Evolutionary conservation across 495 filamentous ascomycete genomes (phyloP).

Genomic region (Durotheca rogersii): DNA sequence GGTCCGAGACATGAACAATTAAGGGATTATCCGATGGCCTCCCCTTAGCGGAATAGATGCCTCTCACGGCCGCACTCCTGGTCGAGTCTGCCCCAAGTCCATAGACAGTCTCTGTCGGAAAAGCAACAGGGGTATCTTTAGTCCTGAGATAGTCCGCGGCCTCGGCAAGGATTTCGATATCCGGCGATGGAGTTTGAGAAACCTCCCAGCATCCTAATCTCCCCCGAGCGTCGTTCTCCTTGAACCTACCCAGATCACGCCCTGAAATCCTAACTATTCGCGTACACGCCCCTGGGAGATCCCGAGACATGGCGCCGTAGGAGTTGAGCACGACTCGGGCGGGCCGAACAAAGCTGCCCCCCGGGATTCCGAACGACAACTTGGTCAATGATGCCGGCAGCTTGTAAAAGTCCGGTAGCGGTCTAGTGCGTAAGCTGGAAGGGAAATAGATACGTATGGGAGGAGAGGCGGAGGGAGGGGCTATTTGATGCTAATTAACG

Average conservation of each 20-base stretch:
- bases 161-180: constrained; percentile 39
- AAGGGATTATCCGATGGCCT: constrained; percentile 91
- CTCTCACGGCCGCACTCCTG: constrained; percentile 74
- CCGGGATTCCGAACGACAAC: constrained; percentile 26
- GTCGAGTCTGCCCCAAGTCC: constrained; percentile 95
- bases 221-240: constrained; percentile 19
- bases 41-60: constrained; percentile 88
- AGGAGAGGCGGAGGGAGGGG: background rate
- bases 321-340: constrained; percentile 27
- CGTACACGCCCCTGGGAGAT: constrained; percentile 23
- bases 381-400: constrained; percentile 17
- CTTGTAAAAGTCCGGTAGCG: too few species aligned
- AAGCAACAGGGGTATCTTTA: constrained; percentile 77
- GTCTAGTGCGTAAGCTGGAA: background rate
- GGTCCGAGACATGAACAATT: constrained; percentile 85
- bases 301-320: constrained; percentile 34
- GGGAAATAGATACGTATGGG: too few species aligned
- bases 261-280: constrained; percentile 21
- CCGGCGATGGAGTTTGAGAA: constrained; percentile 19
- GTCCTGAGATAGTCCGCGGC: constrained; percentile 63
- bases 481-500: background rate
- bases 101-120: constrained; percentile 98
- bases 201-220: constrained; percentile 31
- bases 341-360: constrained; percentile 12
- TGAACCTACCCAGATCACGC: constrained; percentile 26